Evolutionary conservation across 805 yeast genomes (phyloP), one percentile per base, ranked within the genome.

Genomic region (Cyberlindnera euphorbiae): DNA sequence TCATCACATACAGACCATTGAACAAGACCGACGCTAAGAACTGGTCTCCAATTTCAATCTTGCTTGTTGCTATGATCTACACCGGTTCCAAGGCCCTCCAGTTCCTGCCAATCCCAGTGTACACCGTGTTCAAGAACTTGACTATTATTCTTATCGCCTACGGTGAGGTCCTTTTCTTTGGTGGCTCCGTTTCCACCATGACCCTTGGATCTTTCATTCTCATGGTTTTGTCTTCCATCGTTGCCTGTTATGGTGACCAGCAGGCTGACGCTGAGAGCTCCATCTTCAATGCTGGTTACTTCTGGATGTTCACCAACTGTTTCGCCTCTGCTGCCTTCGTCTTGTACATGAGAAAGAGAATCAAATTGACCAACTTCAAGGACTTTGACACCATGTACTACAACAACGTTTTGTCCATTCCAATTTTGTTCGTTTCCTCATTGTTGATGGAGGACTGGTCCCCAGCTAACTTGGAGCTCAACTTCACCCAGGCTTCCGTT

Each of bases 381-480:
- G 97, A 89, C 67, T 84, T 86, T 56, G 97, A 89, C 66, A 89
- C 98, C 63, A 90, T 90, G 96, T 93, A 79, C 71, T 93, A 89
- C 81, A 93, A 93, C 76, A 93, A 93, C 67, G 73, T 90, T 57
- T 73, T 93, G 52, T 86, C 96, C 28, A 79, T 93, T 58, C 98
- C 98, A 52, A 83, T 90, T 47, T 72, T 93, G 52, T 65, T 88
- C 48, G 56, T 80, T 29, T 71, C 82, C 48, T 85, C 97, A 2
- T 66, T 93, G 36, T 18, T 81, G 29, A 68, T 87, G 40, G 98
- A 93, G 71, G 94, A 90, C 71, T 93, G 98, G 98, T 79, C 95
- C 30, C 56, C 86, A 28, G 82, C 60, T 32, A 93, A 90, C 67
- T 58, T 93, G 36, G 71, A 71, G 13, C 53, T 57, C 37, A 90